Conservation (phyloP, 805 yeast genomes). For the Sugiyamaella smithiae region DNA sequence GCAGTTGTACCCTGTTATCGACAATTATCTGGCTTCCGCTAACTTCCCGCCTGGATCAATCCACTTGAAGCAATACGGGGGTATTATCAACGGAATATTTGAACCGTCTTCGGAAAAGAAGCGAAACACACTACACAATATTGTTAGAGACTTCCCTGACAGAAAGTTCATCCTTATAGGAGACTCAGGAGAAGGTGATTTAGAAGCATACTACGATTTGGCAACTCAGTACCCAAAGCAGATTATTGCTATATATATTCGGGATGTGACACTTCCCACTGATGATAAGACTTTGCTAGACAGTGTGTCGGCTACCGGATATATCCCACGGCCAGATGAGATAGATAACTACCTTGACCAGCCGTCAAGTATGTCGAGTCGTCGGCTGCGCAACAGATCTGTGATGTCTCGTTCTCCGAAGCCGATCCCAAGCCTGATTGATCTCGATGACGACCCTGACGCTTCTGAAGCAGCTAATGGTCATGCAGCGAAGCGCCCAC, state of each 20-base stretch:
- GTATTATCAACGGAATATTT: slow-evolving; percentile 75
- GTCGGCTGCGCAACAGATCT: background rate
- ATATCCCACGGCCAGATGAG: slow-evolving; percentile 31
- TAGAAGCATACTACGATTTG: slow-evolving; percentile 81
- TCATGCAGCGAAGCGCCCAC: slow-evolving; percentile 2
- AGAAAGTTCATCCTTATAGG: slow-evolving; percentile 84
- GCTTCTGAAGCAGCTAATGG: slow-evolving; percentile 25
- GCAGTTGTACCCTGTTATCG: slow-evolving; percentile 68
- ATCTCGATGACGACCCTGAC: slow-evolving; percentile 10
- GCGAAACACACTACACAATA: slow-evolving; percentile 56
- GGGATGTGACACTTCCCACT: slow-evolving; percentile 55
- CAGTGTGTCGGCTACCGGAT: slow-evolving; percentile 30
- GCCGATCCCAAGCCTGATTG: slow-evolving; percentile 26
- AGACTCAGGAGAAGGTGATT: slow-evolving; percentile 93
- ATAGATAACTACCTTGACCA: slow-evolving; percentile 16
- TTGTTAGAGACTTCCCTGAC: slow-evolving; percentile 69
- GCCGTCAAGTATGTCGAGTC: background rate
- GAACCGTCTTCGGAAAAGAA: slow-evolving; percentile 87
- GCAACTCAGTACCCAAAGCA: slow-evolving; percentile 61
- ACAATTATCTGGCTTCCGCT: slow-evolving; percentile 52
- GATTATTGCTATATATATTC: slow-evolving; percentile 70
- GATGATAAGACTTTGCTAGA: slow-evolving; percentile 28
- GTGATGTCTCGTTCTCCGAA: background rate
- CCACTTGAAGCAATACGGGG: slow-evolving; percentile 82
- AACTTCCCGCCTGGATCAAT: slow-evolving; percentile 77